phyloP scores from a whole-genome alignment of 2,329 filamentous ascomycete genomes.

The Epichloe gansuensis region DNA sequence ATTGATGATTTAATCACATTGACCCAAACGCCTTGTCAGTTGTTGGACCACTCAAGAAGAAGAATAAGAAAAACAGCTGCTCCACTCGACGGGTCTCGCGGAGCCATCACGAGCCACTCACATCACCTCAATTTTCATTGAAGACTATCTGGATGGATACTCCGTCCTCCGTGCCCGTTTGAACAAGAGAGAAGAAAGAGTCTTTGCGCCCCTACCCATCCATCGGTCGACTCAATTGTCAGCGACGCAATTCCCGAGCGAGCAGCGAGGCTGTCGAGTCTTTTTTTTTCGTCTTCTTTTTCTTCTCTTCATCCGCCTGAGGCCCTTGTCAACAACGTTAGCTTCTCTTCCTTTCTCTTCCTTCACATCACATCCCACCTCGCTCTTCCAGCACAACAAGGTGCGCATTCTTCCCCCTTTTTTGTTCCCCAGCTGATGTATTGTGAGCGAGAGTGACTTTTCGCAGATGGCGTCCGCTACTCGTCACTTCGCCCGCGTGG shows the following conservation, averaged over 20 bases:
- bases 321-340: too few species aligned
- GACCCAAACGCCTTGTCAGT: too few species aligned
- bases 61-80: not conserved
- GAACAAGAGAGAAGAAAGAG: not conserved
- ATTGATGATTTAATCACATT: too few species aligned
- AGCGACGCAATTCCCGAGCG: not conserved
- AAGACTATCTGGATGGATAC: conserved; percentile 1
- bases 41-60: too few species aligned
- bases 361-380: not conserved
- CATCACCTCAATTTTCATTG: conserved; percentile 8
- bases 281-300: not conserved
- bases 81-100: not conserved
- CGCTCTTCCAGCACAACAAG: not conserved
- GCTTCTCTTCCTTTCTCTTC: not conserved
- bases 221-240: not conserved
- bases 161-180: conserved; percentile 1
- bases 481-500: conserved; percentile 43
- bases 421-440: not conserved
- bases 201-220: not conserved
- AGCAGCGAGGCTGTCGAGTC: not conserved
- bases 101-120: conserved; percentile 3
- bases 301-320: not conserved
- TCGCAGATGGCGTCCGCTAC: conserved; percentile 29
- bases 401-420: not conserved
- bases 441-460: conserved; percentile 3